Percentiles rank a stretch among this genome's conserved stretches.
phyloP scores from a whole-genome alignment of 768 basidiomycete species.

The Paxillus ammoniavirescens region DNA sequence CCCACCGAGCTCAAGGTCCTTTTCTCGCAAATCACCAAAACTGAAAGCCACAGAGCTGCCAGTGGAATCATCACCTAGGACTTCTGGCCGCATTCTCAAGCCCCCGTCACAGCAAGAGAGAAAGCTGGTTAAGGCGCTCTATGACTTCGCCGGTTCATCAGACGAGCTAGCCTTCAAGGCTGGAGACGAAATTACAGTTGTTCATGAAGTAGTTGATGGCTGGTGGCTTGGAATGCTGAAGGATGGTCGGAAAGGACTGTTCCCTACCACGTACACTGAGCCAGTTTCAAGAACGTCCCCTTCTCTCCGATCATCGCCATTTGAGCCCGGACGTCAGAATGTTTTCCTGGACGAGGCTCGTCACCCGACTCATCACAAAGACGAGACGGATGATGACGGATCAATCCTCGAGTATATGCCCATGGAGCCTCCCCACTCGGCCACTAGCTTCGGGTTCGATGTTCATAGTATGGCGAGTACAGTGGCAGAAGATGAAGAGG shows the following conservation, averaged over 20 bases:
- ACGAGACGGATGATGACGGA: slow-evolving; percentile 26
- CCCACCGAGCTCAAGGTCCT: slow-evolving; percentile 36
- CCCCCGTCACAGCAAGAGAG: slow-evolving; percentile 48
- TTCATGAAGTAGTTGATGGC: slow-evolving; percentile 80
- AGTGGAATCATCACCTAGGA: slow-evolving; percentile 30
- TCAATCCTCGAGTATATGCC: slow-evolving; percentile 14
- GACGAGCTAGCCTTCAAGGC: slow-evolving; percentile 77
- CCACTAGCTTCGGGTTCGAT: slow-evolving; percentile 24
- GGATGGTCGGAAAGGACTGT: slow-evolving; percentile 70
- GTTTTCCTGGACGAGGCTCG: slow-evolving; percentile 1
- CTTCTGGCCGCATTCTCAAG: slow-evolving; percentile 44
- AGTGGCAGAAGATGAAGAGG: slow-evolving; percentile 44
- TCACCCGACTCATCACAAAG: slow-evolving; percentile 6
- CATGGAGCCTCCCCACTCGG: slow-evolving; percentile 23
- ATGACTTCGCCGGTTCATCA: slow-evolving; percentile 70
- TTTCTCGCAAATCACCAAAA: slow-evolving; percentile 28
- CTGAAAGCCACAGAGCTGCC: slow-evolving; percentile 21
- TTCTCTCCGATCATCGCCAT: slow-evolving; percentile 26
- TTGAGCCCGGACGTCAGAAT: slow-evolving; percentile 27
- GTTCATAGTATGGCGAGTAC: slow-evolving; percentile 44
- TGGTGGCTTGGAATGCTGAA: slow-evolving; percentile 86
- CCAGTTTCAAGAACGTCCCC: slow-evolving; percentile 12
- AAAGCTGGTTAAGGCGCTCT: slow-evolving; percentile 64
- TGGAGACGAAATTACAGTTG: slow-evolving; percentile 73
- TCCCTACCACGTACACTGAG: slow-evolving; percentile 79